Base-by-base conservation (phyloP, 2,329 filamentous ascomycete species). In the Triangularia setosa region DNA sequence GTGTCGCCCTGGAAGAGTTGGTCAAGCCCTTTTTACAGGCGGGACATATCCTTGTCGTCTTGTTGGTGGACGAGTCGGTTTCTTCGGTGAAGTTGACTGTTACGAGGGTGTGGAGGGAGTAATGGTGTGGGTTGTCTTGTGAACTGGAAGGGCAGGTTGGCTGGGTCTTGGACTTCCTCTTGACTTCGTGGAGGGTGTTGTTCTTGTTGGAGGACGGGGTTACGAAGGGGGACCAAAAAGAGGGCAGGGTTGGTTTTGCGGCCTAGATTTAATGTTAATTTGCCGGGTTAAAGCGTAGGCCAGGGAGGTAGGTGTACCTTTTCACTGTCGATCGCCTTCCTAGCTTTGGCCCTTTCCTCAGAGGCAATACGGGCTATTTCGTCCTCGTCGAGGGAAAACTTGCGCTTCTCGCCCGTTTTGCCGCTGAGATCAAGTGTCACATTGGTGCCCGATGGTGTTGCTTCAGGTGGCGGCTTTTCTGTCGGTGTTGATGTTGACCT, bases 211-310 rank as follows among this genome's bases (percentile, higher is more conserved):
- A 85, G 0, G 82, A 82, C 0, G 92, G 92, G 0, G 91, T 96
- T 64, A 94, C 84, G 0, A 90, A 91, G 0, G 93, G 94, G 1
- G 94, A 90, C 95, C 94, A 98, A 78, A 98, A 98, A 0, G 92
- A 96, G 0, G 92, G 91, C 0, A 97, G 79, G 16, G 84, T 83
- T 1, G 86, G 84, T 76, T 90, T 91, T 8, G 84, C 81, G 2
- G 87, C 84, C 73, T 87, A 77, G n/a, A 18, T 70, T 12, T 7
- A 6, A 12, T 24, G 57, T 67, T 58, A 60, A 64, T 59, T 53
- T 62, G 40, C 11, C 35, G 21, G 16, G 14, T 24, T 54, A 12
- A 7, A 4, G 28, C 33, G 23, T 63, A 68, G 66, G 18, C 3
- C 6, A 14, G 16, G 23, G 18, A 14, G 52, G 8, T 16, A 6